A percentile compares a stretch with the other conserved stretches of the same genome.
These are phyloP conservation scores for Colletotrichum orbiculare DNA, from an alignment of 2,329 filamentous ascomycete genomes.

Conservation along the genomic window DNA sequence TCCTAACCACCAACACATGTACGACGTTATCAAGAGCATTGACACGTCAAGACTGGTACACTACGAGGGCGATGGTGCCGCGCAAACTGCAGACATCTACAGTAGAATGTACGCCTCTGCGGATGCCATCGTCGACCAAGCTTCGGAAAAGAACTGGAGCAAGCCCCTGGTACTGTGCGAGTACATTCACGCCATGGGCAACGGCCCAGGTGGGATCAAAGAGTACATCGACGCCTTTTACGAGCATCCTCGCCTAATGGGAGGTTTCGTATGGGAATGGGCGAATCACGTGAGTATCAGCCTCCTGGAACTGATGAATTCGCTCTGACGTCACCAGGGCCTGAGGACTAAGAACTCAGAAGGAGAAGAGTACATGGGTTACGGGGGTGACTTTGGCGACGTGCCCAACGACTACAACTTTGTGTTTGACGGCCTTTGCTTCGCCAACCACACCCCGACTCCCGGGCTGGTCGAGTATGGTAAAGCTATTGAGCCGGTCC, in stretches of 20 bases:
- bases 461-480: constrained; percentile 66
- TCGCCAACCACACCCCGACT: constrained; percentile 60
- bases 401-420: constrained; percentile 70
- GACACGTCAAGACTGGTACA: constrained; percentile 71
- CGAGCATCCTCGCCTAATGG: constrained; percentile 61
- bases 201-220: constrained; percentile 73
- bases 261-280: constrained; percentile 76
- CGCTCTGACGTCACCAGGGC: constrained; percentile 44
- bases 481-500: constrained; percentile 69
- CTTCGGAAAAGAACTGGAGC: constrained; percentile 53
- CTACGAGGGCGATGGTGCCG: constrained; percentile 72
- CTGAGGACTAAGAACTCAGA: constrained; percentile 56
- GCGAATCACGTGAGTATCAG: constrained; percentile 61
- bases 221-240: constrained; percentile 77
- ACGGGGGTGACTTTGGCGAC: constrained; percentile 72
- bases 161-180: constrained; percentile 70
- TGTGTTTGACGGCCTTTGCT: constrained; percentile 65
- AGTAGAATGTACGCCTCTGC: constrained; percentile 73
- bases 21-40: constrained; percentile 67
- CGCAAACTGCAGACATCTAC: constrained; percentile 70
- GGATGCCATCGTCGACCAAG: constrained; percentile 54
- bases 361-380: constrained; percentile 62
- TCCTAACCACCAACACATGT: constrained; percentile 75
- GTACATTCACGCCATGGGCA: constrained; percentile 75
- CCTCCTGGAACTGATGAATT: not conserved